phyloP scores from a whole-genome alignment of 2,329 filamentous ascomycete genomes.

The Niveomyces coronatus region DNA sequence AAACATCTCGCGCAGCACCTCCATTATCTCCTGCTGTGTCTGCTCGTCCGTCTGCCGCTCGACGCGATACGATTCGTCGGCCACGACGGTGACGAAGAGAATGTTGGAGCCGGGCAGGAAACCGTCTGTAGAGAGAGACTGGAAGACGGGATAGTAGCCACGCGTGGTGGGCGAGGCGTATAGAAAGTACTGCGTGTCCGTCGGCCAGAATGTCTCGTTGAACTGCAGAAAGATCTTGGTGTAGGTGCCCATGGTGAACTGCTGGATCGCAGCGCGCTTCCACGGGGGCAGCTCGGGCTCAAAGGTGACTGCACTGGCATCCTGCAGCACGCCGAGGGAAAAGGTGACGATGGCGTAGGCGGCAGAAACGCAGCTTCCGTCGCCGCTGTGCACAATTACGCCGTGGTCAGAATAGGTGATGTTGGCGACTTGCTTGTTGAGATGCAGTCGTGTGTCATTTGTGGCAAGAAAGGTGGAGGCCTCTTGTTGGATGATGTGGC shows the following conservation, averaged over 20 bases:
- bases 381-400: slow-evolving; percentile 41
- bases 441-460: slow-evolving; percentile 45
- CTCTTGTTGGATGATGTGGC: slow-evolving; percentile 44
- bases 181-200: slow-evolving; percentile 32
- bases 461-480: slow-evolving; percentile 44
- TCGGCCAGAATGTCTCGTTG: slow-evolving; percentile 53
- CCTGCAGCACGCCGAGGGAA: slow-evolving; percentile 57
- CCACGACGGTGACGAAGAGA: slow-evolving; percentile 53
- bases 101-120: slow-evolving; percentile 54
- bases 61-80: slow-evolving; percentile 43
- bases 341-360: slow-evolving; percentile 58
- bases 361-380: slow-evolving; percentile 47
- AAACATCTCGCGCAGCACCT: slow-evolving; percentile 51
- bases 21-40: slow-evolving; percentile 46
- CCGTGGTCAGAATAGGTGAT: slow-evolving; percentile 41
- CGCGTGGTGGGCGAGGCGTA: slow-evolving; percentile 32
- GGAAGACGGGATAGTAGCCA: slow-evolving; percentile 47
- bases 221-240: slow-evolving; percentile 67
- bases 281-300: slow-evolving; percentile 48
- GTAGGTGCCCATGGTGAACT: slow-evolving; percentile 60
- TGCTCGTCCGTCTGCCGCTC: slow-evolving; percentile 49
- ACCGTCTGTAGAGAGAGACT: slow-evolving; percentile 46
- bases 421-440: slow-evolving; percentile 46
- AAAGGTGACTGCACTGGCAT: slow-evolving; percentile 48
- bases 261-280: slow-evolving; percentile 54